Conservation (phyloP, 2,329 filamentous ascomycete species). For the Tolypocladium nubicola region DNA sequence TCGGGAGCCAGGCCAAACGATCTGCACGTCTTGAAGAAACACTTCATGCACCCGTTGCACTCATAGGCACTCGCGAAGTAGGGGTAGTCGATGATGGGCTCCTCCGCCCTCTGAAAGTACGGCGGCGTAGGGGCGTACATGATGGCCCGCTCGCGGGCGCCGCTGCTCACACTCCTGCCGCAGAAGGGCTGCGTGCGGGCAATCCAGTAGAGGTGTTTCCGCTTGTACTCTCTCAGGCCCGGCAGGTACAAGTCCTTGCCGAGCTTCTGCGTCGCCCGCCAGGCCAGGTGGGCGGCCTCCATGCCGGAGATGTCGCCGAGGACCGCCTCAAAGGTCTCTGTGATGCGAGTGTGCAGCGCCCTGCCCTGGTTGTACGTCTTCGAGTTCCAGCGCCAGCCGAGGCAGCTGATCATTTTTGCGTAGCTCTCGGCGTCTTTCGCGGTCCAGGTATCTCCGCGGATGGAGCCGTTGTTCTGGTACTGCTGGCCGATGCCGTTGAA, state of each 20-base stretch:
- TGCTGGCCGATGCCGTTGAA: conserved; percentile 5
- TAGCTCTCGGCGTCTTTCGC: neutral
- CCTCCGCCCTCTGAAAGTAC: neutral
- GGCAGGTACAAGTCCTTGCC: conserved; percentile 24
- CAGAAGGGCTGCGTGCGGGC: conserved; percentile 49
- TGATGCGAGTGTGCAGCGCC: too few relatives aligned
- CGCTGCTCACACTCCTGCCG: neutral
- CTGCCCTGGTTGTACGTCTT: neutral
- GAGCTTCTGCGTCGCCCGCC: conserved; percentile 26
- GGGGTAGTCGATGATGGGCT: neutral
- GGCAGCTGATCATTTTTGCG: conserved; percentile 2
- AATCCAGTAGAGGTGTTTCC: conserved; percentile 50
- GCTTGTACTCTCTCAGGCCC: conserved; percentile 37
- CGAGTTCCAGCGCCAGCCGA: neutral
- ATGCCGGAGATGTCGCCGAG: conserved; percentile 25
- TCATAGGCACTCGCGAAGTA: neutral
- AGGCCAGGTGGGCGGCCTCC: conserved; percentile 43
- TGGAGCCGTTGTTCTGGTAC: conserved; percentile 40
- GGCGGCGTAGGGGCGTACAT: neutral
- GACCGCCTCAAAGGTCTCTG: neutral
- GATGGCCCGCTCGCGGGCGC: neutral
- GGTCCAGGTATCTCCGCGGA: conserved; percentile 38
- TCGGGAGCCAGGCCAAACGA: too few relatives aligned
- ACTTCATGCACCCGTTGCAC: too few relatives aligned
- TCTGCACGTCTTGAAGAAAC: too few relatives aligned